Conservation (phyloP, 352 stramenopile genomes). For the Globisporangium takayamanum region DNA sequence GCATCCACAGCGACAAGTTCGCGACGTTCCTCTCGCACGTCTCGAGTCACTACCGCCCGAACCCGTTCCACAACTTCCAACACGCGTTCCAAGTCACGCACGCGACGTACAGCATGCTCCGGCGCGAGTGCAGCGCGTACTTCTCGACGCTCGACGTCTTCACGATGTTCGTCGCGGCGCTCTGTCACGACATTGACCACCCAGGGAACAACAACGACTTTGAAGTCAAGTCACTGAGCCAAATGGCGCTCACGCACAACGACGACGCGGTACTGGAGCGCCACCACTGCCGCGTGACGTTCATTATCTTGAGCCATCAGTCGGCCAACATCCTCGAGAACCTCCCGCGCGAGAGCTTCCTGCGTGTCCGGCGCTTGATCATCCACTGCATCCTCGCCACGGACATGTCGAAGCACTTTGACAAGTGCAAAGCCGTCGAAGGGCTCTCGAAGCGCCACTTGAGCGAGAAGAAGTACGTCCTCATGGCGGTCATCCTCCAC, state of each 20-base stretch:
- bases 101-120: constrained; percentile 47
- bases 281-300: constrained; percentile 70
- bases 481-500: constrained; percentile 71
- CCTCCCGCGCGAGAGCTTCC: constrained; percentile 39
- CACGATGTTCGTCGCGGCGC: constrained; percentile 57
- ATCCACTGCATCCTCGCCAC: constrained; percentile 70
- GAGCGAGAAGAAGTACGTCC: constrained; percentile 39
- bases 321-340: constrained; percentile 69
- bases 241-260: constrained; percentile 79
- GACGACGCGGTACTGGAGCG: constrained; percentile 80
- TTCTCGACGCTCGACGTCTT: constrained; percentile 68
- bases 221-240: constrained; percentile 62
- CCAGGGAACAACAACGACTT: constrained; percentile 83
- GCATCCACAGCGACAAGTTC: constrained; percentile 48
- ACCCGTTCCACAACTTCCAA: constrained; percentile 80
- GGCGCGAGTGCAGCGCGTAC: constrained; percentile 46
- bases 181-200: constrained; percentile 84
- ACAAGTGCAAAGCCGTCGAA: constrained; percentile 63
- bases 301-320: constrained; percentile 70
- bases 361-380: constrained; percentile 52
- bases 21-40: constrained; percentile 44
- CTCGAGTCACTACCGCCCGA: constrained; percentile 62
- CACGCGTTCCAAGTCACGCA: constrained; percentile 69
- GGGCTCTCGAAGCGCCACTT: constrained; percentile 50
- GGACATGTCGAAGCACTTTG: constrained; percentile 74